Percentiles rank a stretch among this genome's conserved stretches.
These are phyloP conservation scores for Magnaporthiopsis incrustans DNA, from an alignment of 2,329 filamentous ascomycete genomes.

Conservation along the genomic window DNA sequence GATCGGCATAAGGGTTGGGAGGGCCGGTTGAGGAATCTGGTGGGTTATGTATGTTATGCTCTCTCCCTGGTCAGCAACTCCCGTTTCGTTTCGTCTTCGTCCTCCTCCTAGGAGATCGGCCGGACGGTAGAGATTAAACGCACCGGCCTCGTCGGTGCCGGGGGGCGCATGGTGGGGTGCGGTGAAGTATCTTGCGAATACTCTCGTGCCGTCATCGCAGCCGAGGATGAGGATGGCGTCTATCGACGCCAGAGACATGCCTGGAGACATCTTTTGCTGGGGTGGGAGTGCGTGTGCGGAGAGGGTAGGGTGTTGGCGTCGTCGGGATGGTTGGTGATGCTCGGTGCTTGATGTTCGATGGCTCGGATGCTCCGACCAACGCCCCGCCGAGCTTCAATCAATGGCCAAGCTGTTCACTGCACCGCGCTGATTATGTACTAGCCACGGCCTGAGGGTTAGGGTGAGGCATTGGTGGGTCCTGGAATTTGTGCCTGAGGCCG, in stretches of 20 bases:
- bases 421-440: too few species aligned
- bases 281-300: slow-evolving; percentile 2
- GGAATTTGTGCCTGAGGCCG: too few species aligned
- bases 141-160: slow-evolving; percentile 17
- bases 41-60: too few species aligned
- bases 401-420: background rate
- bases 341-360: background rate
- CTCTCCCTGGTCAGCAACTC: too few species aligned
- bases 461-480: too few species aligned
- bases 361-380: background rate
- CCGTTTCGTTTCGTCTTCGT: too few species aligned
- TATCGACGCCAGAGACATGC: slow-evolving; percentile 17
- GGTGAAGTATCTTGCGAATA: slow-evolving; percentile 90
- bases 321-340: background rate
- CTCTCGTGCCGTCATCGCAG: slow-evolving; percentile 80
- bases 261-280: slow-evolving; percentile 15
- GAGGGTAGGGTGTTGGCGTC: background rate
- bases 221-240: slow-evolving; percentile 49
- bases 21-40: slow-evolving; percentile 36
- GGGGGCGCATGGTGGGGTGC: slow-evolving; percentile 42
- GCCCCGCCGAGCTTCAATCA: slow-evolving; percentile 3
- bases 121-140: background rate
- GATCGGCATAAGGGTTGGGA: slow-evolving; percentile 70
- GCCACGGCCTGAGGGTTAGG: background rate
- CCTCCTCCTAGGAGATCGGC: too few species aligned